Percentiles rank a stretch among this genome's conserved stretches.
Conservation (phyloP, 768 basidiomycete species). For the Leccinellum albellum region DNA sequence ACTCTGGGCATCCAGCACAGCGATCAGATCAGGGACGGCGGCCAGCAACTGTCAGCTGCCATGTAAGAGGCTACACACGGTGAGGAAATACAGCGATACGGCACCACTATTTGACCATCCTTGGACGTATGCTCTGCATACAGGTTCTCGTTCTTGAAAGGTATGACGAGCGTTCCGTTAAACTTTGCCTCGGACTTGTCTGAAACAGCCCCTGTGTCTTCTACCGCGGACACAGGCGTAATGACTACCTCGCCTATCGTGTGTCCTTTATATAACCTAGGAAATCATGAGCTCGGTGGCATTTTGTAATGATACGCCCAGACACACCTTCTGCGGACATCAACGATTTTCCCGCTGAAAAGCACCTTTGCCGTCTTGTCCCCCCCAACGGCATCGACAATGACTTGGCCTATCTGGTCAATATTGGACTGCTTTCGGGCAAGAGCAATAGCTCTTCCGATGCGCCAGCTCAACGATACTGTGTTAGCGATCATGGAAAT, state of each 20-base stretch:
- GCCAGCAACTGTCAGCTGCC: constrained; percentile 39
- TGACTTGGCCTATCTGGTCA: constrained; percentile 32
- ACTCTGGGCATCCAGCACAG: constrained; percentile 58
- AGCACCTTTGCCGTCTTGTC: constrained; percentile 36
- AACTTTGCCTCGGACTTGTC: constrained; percentile 19
- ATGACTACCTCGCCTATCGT: constrained; percentile 38
- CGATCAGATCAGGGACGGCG: constrained; percentile 63
- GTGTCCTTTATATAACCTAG: constrained; percentile 36
- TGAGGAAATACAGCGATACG: neutral
- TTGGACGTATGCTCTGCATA: constrained; percentile 40
- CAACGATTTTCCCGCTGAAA: constrained; percentile 59
- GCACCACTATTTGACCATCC: constrained; percentile 26
- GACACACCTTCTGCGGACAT: constrained; percentile 39
- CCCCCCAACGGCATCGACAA: constrained; percentile 37
- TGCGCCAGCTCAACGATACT: constrained; percentile 58
- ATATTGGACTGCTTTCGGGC: constrained; percentile 46
- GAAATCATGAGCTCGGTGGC: neutral
- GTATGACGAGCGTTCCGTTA: constrained; percentile 40
- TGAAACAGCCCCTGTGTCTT: constrained; percentile 26
- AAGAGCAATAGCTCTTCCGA: constrained; percentile 55
- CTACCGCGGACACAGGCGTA: constrained; percentile 24
- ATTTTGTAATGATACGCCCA: neutral
- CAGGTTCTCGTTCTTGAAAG: constrained; percentile 64
- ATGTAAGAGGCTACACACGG: constrained; percentile 1
- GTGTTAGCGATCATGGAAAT: constrained; percentile 46